Evolutionary conservation across 352 stramenopile species (phyloP).

Genomic region (Lagenidium sp.): DNA sequence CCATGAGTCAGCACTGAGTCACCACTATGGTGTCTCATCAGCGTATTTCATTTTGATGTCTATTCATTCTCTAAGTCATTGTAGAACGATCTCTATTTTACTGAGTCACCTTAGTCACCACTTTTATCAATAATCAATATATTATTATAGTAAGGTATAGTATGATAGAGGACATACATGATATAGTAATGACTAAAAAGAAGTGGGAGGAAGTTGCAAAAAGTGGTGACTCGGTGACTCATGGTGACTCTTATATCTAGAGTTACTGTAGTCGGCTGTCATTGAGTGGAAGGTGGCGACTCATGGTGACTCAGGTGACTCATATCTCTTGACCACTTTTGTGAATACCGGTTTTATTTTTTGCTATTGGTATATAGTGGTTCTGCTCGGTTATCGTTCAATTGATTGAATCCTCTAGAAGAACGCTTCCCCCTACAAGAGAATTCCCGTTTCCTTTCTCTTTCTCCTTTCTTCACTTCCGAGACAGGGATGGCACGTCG

Average conservation of each 20-base stretch:
- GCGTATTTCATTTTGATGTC: conserved; percentile 10
- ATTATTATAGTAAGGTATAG: no score
- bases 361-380: conserved; percentile 4
- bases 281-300: conserved; percentile 2
- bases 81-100: neutral
- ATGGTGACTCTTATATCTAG: conserved; percentile 2
- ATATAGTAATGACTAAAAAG: conserved; percentile 1
- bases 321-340: conserved; percentile 3
- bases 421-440: no score
- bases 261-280: neutral
- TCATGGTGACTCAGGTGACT: conserved; percentile 3
- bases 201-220: conserved; percentile 3
- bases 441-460: neutral
- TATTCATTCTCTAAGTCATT: conserved; percentile 8
- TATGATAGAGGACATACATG: no score
- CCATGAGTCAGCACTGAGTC: conserved; percentile 10
- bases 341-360: conserved; percentile 6
- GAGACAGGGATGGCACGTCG: neutral
- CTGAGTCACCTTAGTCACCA: neutral
- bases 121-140: neutral
- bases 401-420: no score
- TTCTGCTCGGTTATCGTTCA: conserved; percentile 2
- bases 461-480: neutral
- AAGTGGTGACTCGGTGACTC: conserved; percentile 3
- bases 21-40: conserved; percentile 16